These are phyloP conservation scores for Tilletiaria anomala DNA, from an alignment of 1,284 basidiomycete genomes.

Conservation along the genomic window DNA sequence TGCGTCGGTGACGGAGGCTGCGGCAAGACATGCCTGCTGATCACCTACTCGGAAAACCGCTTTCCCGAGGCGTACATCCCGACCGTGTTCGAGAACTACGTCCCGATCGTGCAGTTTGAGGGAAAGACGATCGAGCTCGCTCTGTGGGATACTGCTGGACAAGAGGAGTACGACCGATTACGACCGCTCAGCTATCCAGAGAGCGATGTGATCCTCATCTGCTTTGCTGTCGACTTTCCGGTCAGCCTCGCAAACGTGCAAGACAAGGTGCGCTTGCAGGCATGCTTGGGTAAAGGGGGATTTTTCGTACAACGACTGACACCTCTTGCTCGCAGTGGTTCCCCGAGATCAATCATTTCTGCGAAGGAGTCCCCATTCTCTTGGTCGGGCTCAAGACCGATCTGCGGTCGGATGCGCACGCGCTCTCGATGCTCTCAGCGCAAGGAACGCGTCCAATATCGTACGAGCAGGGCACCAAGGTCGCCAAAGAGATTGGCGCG, in stretches of 20 bases:
- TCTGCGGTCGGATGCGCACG: conserved; percentile 70
- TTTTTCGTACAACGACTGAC: too few species aligned
- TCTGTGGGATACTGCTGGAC: conserved; percentile 94
- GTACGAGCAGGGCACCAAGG: conserved; percentile 46
- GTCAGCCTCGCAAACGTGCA: conserved; percentile 82
- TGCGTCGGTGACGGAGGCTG: conserved; percentile 61
- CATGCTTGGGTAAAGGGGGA: too few species aligned
- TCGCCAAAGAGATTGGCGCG: conserved; percentile 86
- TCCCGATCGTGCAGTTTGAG: conserved; percentile 75
- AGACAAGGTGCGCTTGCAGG: conserved; percentile 52
- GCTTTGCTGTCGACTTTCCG: conserved; percentile 95
- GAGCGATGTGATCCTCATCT: conserved; percentile 88
- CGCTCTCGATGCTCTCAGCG: conserved; percentile 75
- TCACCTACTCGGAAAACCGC: conserved; percentile 84
- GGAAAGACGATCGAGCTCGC: conserved; percentile 83
- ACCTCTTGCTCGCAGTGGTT: too few species aligned
- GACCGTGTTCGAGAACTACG: conserved; percentile 88
- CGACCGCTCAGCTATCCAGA: conserved; percentile 89
- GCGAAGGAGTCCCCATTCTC: conserved; percentile 79
- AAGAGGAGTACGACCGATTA: conserved; percentile 92
- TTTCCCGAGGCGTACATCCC: conserved; percentile 98
- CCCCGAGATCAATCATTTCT: conserved; percentile 94
- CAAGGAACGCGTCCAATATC: conserved; percentile 77
- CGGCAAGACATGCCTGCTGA: conserved; percentile 57
- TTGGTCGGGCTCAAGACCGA: conserved; percentile 78